Evolutionary conservation across 169 alveolate species (phyloP).

Genomic region (Fabrea salina): DNA sequence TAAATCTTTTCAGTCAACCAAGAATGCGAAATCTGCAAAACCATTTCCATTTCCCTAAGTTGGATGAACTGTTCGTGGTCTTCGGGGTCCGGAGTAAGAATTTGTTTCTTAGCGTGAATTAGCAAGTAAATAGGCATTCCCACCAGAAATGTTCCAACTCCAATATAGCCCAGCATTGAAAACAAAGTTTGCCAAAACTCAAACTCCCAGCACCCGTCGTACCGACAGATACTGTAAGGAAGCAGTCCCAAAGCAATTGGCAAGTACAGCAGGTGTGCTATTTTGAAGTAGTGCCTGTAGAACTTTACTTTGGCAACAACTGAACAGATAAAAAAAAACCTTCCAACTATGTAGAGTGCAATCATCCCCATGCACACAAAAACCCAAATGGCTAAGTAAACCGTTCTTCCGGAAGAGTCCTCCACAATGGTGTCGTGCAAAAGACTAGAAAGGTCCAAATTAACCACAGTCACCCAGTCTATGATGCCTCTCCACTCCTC

Average conservation of each 20-base stretch:
- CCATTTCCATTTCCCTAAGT: not conserved
- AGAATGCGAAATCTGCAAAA: not conserved
- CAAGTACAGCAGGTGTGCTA: not conserved
- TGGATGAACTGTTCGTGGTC: not conserved
- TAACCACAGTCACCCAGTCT: not conserved
- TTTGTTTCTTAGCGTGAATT: not conserved
- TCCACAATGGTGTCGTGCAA: not conserved
- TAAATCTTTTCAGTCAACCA: conserved; percentile 9
- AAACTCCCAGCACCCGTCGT: not conserved
- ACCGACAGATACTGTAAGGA: not conserved
- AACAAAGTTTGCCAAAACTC: not conserved
- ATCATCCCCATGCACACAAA: not conserved
- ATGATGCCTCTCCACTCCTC: not conserved
- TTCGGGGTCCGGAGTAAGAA: not conserved
- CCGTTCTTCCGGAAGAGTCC: not conserved
- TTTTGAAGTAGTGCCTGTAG: conserved; percentile 3
- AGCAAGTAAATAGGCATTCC: conserved; percentile 3
- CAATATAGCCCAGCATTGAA: not conserved
- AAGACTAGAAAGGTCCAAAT: not conserved
- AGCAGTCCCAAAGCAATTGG: conserved; percentile 3
- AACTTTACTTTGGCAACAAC: not conserved
- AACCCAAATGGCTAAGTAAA: not conserved
- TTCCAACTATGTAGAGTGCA: not conserved
- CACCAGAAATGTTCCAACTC: not conserved
- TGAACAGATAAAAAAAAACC: not conserved